phyloP scores from a whole-genome alignment of 2,329 filamentous ascomycete genomes.

The Scedosporium aurantiacum region DNA sequence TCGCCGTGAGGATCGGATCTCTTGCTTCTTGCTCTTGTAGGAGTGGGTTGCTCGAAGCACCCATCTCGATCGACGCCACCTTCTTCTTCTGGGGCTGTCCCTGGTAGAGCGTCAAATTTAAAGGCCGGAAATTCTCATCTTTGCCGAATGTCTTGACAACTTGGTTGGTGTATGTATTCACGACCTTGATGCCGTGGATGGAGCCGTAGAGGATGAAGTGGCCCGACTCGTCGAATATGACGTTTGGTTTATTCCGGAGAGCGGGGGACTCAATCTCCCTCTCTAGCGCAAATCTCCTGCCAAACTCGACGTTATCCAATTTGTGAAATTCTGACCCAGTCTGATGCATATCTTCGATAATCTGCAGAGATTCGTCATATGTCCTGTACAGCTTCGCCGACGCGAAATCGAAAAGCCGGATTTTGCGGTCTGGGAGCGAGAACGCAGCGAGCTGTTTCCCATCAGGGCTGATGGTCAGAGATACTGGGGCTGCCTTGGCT shows the following conservation, averaged over 20 bases:
- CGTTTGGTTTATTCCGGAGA: constrained; percentile 62
- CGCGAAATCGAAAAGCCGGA: constrained; percentile 86
- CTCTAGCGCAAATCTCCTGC: constrained; percentile 74
- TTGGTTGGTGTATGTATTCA: constrained; percentile 91
- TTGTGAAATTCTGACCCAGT: constrained; percentile 74
- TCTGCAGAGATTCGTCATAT: constrained; percentile 88
- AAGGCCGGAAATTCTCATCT: constrained; percentile 75
- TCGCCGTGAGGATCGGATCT: constrained; percentile 80
- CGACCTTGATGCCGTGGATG: constrained; percentile 81
- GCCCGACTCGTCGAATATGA: constrained; percentile 91
- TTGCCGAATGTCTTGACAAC: constrained; percentile 83
- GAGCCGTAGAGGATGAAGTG: constrained; percentile 94
- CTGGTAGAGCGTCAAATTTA: constrained; percentile 83
- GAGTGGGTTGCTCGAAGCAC: constrained; percentile 84
- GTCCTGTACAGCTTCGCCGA: constrained; percentile 80
- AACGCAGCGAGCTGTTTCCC: constrained; percentile 79
- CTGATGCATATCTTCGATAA: constrained; percentile 89
- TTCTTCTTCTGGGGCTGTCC: constrained; percentile 91
- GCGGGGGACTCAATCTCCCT: constrained; percentile 66
- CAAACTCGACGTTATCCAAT: constrained; percentile 85
- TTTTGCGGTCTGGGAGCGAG: constrained; percentile 86
- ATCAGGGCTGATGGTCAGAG: constrained; percentile 74
- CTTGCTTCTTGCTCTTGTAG: constrained; percentile 83
- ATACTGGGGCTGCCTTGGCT: constrained; percentile 72
- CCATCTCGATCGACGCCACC: constrained; percentile 91